Evolutionary conservation across 371 early-diverging fungal species (phyloP).

Genomic region (Mortierella polycephala): DNA sequence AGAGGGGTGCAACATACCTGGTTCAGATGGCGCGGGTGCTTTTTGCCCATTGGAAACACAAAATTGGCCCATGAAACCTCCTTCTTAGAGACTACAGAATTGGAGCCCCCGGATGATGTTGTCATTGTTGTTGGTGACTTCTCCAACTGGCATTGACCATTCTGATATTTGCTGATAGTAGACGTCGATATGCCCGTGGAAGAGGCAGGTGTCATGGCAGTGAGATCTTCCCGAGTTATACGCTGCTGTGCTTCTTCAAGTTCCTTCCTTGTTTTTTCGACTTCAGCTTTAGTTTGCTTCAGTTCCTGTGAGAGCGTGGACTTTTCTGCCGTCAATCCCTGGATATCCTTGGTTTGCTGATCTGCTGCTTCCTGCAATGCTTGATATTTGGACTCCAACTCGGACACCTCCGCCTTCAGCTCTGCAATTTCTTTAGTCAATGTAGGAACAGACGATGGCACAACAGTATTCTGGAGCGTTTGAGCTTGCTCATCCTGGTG

Average conservation of each 20-base stretch:
- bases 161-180: not conserved
- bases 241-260: not conserved
- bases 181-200: slow-evolving; percentile 2
- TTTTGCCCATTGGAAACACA: slow-evolving; percentile 23
- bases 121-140: not conserved
- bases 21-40: slow-evolving; percentile 7
- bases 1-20: slow-evolving; percentile 16
- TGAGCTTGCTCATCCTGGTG: slow-evolving; percentile 22
- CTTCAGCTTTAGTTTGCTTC: slow-evolving; percentile 1
- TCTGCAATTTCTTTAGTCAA: not conserved
- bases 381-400: slow-evolving; percentile 4
- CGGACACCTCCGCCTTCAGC: slow-evolving; percentile 4
- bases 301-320: slow-evolving; percentile 9
- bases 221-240: slow-evolving; percentile 8
- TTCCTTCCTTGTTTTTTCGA: not conserved
- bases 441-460: not conserved
- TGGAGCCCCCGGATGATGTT: not conserved
- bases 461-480: slow-evolving; percentile 2
- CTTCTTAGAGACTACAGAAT: slow-evolving; percentile 6
- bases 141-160: not conserved
- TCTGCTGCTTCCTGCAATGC: slow-evolving; percentile 10
- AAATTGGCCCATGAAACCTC: slow-evolving; percentile 45
- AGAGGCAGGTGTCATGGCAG: slow-evolving; percentile 29
- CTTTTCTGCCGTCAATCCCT: slow-evolving; percentile 17
- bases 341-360: slow-evolving; percentile 14